Evolutionary conservation across 805 yeast genomes (phyloP).

Genomic region (Candida tallmaniae): DNA sequence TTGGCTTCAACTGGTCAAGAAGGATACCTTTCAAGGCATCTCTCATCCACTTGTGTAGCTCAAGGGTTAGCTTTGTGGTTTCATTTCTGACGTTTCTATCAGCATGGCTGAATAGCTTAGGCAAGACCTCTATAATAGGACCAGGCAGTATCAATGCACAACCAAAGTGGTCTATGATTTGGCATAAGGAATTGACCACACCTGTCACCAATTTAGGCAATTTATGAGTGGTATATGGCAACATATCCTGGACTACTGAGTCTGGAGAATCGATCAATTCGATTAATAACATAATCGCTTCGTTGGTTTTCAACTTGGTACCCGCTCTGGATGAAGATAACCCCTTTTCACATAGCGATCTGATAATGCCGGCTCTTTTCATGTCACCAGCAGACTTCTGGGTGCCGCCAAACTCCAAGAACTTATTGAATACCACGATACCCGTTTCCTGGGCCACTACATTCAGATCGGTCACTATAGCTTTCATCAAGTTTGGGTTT

Average conservation of each 20-base stretch:
- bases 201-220: conserved; percentile 79
- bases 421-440: conserved; percentile 48
- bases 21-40: conserved; percentile 52
- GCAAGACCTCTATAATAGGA: conserved; percentile 50
- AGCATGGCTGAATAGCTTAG: conserved; percentile 76
- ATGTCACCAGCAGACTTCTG: conserved; percentile 35
- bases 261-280: conserved; percentile 62
- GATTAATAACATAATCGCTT: conserved; percentile 56
- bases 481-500: conserved; percentile 54
- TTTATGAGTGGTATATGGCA: conserved; percentile 58
- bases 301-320: conserved; percentile 63
- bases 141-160: conserved; percentile 57
- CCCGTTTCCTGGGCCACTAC: conserved; percentile 92
- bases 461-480: conserved; percentile 69
- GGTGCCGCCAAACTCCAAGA: conserved; percentile 53
- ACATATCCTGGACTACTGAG: conserved; percentile 59
- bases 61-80: conserved; percentile 63
- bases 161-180: conserved; percentile 59
- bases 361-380: conserved; percentile 37
- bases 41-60: conserved; percentile 72
- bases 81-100: conserved; percentile 83
- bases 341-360: conserved; percentile 75
- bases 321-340: conserved; percentile 69
- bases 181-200: conserved; percentile 50
- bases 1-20: conserved; percentile 76